Evolutionary conservation across 768 basidiomycete genomes (phyloP), one percentile per base, ranked within the genome.

Genomic region (Lyophyllum shimeji): DNA sequence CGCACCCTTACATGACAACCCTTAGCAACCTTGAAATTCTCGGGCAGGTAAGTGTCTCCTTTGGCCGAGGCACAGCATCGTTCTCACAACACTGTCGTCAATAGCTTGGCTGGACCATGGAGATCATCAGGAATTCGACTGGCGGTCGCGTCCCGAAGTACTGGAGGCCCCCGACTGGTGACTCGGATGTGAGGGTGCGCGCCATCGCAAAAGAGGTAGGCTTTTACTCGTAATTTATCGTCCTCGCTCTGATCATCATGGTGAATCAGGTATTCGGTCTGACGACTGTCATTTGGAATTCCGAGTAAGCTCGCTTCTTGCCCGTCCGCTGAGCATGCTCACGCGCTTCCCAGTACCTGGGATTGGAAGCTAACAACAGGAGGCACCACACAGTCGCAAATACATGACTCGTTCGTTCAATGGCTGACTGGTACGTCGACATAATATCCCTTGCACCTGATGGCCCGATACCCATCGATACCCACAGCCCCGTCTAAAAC

Each of bases 91-190:
- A 45, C 12, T 39, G 58, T 53, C 21, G 17, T 47, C n/a, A 9
- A 51, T 49, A 85, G 76, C 76, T 95, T 53, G 93, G 92, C 11
- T 94, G 88, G 86, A 85, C 90, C 3, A 79, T 87, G 73, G 81
- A 85, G 68, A 71, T 95, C 58, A 88, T 95, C 57, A 82, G 86
- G 61, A 86, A 93, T 67, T 85, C 85, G 0, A 91, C 87, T 4
- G 88, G 89, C 34, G 95, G 95, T 3, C 81, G 82, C 12, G 62
- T 86, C 11, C 77, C 81, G 1, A 72, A 71, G 46, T 95, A 79
- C 76, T 97, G 94, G 94, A 75, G 93, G n/a, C 92, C 92, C 1
- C 93, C 93, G 7, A 93, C 83, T 65, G 92, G 91, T 31, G 90
- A 95, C 68, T 81, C 81, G 44, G 95, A 98, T 66, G 82, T 80